These are phyloP conservation scores for Aureobasidium pullulans DNA, from an alignment of 2,329 filamentous ascomycete genomes.

Conservation along the genomic window DNA sequence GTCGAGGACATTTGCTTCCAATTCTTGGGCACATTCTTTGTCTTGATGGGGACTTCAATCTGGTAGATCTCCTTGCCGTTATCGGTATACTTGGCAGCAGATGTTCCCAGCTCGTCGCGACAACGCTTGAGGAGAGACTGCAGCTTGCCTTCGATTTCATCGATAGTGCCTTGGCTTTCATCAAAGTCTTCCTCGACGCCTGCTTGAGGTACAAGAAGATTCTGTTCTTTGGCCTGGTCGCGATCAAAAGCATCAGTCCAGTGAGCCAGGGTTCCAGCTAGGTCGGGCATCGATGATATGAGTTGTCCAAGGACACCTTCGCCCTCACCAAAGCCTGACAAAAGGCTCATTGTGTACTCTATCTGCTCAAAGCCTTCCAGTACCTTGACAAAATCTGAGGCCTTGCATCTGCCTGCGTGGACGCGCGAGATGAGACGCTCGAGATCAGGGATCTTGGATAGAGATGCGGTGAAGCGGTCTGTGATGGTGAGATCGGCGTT, in stretches of 20 bases:
- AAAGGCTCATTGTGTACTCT: conserved; percentile 80
- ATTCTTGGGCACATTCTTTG: conserved; percentile 68
- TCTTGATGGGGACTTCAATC: conserved; percentile 76
- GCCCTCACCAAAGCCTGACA: conserved; percentile 65
- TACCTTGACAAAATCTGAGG: conserved; percentile 87
- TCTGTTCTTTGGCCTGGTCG: conserved; percentile 66
- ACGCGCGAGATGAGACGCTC: conserved; percentile 91
- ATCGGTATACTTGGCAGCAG: conserved; percentile 52
- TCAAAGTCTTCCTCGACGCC: conserved; percentile 93
- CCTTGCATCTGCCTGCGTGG: conserved; percentile 81
- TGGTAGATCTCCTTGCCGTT: conserved; percentile 97
- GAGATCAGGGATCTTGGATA: conserved; percentile 87
- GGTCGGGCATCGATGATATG: conserved; percentile 76
- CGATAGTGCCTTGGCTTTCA: conserved; percentile 66
- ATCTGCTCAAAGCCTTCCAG: conserved; percentile 97
- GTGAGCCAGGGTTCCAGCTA: conserved; percentile 64
- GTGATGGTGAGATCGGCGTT: conserved; percentile 75
- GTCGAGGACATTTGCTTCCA: conserved; percentile 98
- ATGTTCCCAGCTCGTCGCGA: conserved; percentile 67
- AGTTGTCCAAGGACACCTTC: conserved; percentile 80
- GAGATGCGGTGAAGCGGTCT: conserved; percentile 79
- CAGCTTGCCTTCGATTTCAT: conserved; percentile 67
- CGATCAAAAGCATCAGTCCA: conserved; percentile 94
- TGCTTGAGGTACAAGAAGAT: conserved; percentile 73
- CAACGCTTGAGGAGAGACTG: conserved; percentile 63